These are phyloP conservation scores for Eutypella sp. DNA, from an alignment of 2,329 filamentous ascomycete genomes.

Conservation along the genomic window DNA sequence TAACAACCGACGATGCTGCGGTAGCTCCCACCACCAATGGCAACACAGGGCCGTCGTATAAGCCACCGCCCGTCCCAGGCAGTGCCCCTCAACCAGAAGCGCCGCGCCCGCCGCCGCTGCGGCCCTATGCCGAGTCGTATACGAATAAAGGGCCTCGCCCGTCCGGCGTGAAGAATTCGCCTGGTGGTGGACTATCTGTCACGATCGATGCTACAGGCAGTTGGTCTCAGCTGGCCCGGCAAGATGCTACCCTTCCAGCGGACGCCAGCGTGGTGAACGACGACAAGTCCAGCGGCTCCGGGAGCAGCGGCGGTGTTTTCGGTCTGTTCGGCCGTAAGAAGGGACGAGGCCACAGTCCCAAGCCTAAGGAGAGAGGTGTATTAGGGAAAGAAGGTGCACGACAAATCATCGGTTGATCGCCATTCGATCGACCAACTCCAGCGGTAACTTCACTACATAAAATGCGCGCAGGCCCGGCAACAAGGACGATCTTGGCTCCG, in stretches of 20 bases:
- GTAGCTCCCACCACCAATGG: conserved; percentile 30
- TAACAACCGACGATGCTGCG: conserved; percentile 48
- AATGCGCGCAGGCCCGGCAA: background rate
- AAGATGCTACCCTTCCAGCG: conserved; percentile 68
- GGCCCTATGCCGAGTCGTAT: conserved; percentile 45
- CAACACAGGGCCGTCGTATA: conserved; percentile 10
- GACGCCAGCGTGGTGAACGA: conserved; percentile 55
- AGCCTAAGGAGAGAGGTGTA: conserved; percentile 89
- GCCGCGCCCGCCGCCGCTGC: conserved; percentile 24
- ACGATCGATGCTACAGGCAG: conserved; percentile 84
- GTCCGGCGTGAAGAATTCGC: conserved; percentile 64
- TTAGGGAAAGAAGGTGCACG: conserved; percentile 91
- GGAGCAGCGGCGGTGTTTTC: conserved; percentile 70
- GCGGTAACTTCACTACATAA: background rate
- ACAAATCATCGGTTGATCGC: conserved; percentile 63
- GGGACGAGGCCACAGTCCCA: conserved; percentile 84
- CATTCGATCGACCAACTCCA: background rate
- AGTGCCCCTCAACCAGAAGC: background rate
- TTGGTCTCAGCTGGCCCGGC: conserved; percentile 86
- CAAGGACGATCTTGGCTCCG: no score
- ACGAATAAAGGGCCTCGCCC: conserved; percentile 43
- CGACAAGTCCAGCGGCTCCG: conserved; percentile 48
- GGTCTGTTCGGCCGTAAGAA: conserved; percentile 87
- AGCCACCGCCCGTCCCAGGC: conserved; percentile 8
- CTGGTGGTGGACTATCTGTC: conserved; percentile 82